These are phyloP conservation scores for Hymenoscyphus occultus DNA, from an alignment of 2,329 filamentous ascomycete genomes.

Conservation along the genomic window DNA sequence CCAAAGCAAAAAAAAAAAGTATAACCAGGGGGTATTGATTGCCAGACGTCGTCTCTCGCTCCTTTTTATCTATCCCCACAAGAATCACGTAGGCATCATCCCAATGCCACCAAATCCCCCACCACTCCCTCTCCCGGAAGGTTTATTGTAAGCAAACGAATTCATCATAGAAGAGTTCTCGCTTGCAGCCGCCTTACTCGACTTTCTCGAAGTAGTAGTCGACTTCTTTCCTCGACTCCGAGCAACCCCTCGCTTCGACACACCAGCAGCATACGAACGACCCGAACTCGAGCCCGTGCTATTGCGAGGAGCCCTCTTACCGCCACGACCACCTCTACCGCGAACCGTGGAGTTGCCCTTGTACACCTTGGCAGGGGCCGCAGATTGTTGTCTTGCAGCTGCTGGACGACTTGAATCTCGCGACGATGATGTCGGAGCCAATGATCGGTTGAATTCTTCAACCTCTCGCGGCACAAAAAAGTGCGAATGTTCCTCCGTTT, in stretches of 20 bases:
- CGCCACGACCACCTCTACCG: constrained; percentile 9
- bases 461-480: constrained; percentile 14
- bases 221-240: constrained; percentile 5
- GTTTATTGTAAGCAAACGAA: not conserved
- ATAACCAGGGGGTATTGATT: constrained; percentile 3
- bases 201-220: constrained; percentile 7
- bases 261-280: constrained; percentile 3
- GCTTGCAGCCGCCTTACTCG: not conserved
- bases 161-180: constrained; percentile 3
- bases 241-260: constrained; percentile 5
- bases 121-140: not conserved
- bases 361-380: constrained; percentile 1
- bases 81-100: constrained; percentile 19
- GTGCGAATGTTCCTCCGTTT: constrained; percentile 15
- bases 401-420: not conserved
- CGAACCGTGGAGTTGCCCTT: constrained; percentile 6
- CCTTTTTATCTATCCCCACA: not conserved
- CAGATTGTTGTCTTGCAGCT: not conserved
- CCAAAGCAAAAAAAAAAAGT: not conserved
- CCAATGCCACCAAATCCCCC: constrained; percentile 12
- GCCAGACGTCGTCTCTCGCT: not conserved
- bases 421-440: constrained; percentile 3
- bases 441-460: constrained; percentile 10
- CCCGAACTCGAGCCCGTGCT: constrained; percentile 15
- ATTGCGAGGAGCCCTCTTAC: not conserved